Evolutionary conservation across 495 filamentous ascomycete species (phyloP), one percentile per base, ranked within the genome.

Genomic region (Friedmanniomyces endolithicus): DNA sequence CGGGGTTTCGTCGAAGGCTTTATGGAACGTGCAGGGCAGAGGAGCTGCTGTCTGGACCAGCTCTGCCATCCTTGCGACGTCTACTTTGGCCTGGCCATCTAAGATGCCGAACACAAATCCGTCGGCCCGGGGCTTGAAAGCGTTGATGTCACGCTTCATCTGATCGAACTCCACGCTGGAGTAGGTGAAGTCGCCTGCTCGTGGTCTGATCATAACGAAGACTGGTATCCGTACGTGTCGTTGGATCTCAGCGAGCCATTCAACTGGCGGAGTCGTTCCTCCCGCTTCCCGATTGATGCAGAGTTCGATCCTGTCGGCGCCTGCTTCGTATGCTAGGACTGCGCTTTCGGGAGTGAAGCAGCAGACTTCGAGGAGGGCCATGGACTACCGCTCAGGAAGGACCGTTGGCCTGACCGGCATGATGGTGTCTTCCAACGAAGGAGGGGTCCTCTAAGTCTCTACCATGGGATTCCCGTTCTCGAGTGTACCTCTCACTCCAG

Each of bases 71-170:
- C 65, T 59, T 6, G 49, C 46, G 6, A 60, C 52, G 51, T 79
- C 72, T 7, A 79, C 63, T 7, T 20, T 11, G 1, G 54, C 34
- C 9, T 66, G 25, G 0, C 53, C 17, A 14, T 56, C 53, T 7
- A 78, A 55, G 29, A 76, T 66, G 0, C 75, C 75, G 49, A 78
- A 77, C 6, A 79, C 75, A 53, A 77, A 77, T 0, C 75, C 76
- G 59, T 71, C 67, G 1, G 72, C 70, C 0, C 43, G 22, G 1
- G 47, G 14, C 20, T 69, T 70, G 52, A 76, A 66, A 1, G 24
- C 19, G 16, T 52, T 33, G 17, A 78, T 58, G 1, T 67, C 68
- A 0, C 43, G 27, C 45, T 68, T 69, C 75, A 79, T 78, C 1
- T 35, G 12, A 33, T 64, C 55, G 27, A 74, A 71, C 9, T 76